Base-by-base conservation (phyloP, 345 rosid species). In the Carallia brachiata region DNA sequence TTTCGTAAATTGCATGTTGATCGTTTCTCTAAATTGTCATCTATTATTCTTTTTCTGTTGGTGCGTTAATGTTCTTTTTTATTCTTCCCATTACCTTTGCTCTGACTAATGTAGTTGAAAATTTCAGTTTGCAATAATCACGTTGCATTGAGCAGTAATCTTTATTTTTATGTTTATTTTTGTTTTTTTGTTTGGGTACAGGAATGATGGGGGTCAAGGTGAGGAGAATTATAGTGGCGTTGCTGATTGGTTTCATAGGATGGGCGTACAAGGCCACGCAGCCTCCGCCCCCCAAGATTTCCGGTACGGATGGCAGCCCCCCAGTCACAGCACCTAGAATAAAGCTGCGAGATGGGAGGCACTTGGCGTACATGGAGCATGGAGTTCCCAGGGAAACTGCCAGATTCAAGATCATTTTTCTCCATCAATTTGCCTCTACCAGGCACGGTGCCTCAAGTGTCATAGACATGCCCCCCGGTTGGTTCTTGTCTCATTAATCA, bases 271-370 rank as follows among this genome's bases (percentile, higher is more conserved):
- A 50, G 64, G 64, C 63, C 4, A n/a, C 65, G 9, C 63, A 61
- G 23, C 79, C 74, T 60, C 74, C 59, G 5, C 63, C 79, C 10
- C 71, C 74, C 17, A 75, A 69, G 30, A 59, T 60, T 27, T 75
- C 74, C 6, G 79, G 78, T 1, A 7, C 66, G 2, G 66, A 60
- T 5, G 63, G 36, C 31, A 74, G 78, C 4, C 78, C 74, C 27
- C 74, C 70, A 1, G 55, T 75, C 32, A 70, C 79, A 19, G 56
- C 74, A 12, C 79, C 79, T 2, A 58, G 79, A 66, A 60, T 70
- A 12, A 75, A 59, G 52, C 74, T 75, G 4, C 60, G 71, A 32
- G 79, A 75, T 65, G 74, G 79, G 60, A 59, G 79, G 50, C 61
- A 75, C 61, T 53, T 75, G n/a, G 65, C 79, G 7, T 70, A 75